Conservation (phyloP, 1,139 yeast genomes). For the Blastobotrys apis region DNA sequence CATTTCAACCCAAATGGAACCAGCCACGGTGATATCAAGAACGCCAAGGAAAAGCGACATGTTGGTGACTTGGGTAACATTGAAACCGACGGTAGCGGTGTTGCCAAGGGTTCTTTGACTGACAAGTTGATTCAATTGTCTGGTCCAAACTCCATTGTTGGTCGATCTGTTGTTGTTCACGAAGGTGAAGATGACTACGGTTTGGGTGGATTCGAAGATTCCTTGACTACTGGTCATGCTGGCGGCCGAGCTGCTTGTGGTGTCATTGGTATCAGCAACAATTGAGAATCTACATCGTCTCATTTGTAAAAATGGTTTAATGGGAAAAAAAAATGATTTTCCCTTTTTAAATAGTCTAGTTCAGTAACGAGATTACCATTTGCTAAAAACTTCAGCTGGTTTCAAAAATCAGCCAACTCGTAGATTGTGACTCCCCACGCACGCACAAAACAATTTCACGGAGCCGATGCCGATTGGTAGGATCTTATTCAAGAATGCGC, state of each 20-base stretch:
- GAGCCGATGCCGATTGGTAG: too few relatives aligned
- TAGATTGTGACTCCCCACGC: too few relatives aligned
- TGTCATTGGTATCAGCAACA: constrained; percentile 65
- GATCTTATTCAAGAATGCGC: too few relatives aligned
- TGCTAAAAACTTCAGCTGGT: too few relatives aligned
- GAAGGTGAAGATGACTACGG: constrained; percentile 95
- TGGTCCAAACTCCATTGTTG: constrained; percentile 82
- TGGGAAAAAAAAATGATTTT: constrained; percentile 5
- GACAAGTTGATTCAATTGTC: constrained; percentile 73
- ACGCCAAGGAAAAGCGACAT: constrained; percentile 75
- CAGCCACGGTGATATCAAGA: constrained; percentile 94
- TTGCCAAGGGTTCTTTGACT: constrained; percentile 82
- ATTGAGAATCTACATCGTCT: constrained; percentile 4
- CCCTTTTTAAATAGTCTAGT: background rate
- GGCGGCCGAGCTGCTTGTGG: constrained; percentile 99
- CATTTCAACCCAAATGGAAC: constrained; percentile 93
- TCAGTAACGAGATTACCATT: too few relatives aligned
- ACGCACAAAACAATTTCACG: too few relatives aligned
- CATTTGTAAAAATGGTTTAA: too few relatives aligned
- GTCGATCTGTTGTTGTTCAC: constrained; percentile 96
- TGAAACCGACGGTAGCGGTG: constrained; percentile 77
- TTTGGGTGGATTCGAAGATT: constrained; percentile 90
- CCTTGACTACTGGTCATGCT: constrained; percentile 96
- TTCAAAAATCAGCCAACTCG: too few relatives aligned
- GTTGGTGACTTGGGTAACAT: constrained; percentile 98